phyloP scores from a whole-genome alignment of 2,329 filamentous ascomycete genomes.

The Fusarium falciforme region DNA sequence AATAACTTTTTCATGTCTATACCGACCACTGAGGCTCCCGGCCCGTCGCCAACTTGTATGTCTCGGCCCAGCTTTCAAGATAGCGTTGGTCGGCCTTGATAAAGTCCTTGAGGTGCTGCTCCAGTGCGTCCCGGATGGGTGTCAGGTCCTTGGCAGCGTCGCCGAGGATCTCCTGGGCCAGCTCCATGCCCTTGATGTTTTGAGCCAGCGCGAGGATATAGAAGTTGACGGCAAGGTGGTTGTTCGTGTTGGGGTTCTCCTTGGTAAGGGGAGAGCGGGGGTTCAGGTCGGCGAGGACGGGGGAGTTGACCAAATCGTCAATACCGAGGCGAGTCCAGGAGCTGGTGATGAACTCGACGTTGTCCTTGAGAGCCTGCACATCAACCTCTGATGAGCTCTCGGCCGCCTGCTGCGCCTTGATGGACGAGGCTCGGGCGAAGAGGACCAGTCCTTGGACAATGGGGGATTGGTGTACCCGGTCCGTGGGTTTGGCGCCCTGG shows the following conservation, averaged over 20 bases:
- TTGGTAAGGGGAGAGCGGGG: conserved; percentile 26
- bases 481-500: conserved; percentile 12
- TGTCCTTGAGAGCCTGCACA: conserved; percentile 44
- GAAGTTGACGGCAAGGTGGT: conserved; percentile 38
- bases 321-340: conserved; percentile 41
- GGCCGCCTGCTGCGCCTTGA: conserved; percentile 40
- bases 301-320: conserved; percentile 31
- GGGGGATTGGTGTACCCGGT: conserved; percentile 42
- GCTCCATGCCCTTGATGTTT: conserved; percentile 56
- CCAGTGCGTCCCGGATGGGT: conserved; percentile 53
- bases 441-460: conserved; percentile 47
- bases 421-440: conserved; percentile 43
- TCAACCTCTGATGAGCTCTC: conserved; percentile 41
- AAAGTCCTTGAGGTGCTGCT: conserved; percentile 51
- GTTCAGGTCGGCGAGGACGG: conserved; percentile 43
- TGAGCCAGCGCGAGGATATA: conserved; percentile 46
- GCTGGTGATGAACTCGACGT: conserved; percentile 41
- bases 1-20: conserved; percentile 4
- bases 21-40: conserved; percentile 44
- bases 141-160: conserved; percentile 48
- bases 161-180: conserved; percentile 56
- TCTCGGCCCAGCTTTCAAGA: conserved; percentile 34
- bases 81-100: conserved; percentile 28
- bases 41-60: conserved; percentile 45
- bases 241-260: neutral